Conservation (phyloP, 768 basidiomycete species). For the Dentipellis sp. region DNA sequence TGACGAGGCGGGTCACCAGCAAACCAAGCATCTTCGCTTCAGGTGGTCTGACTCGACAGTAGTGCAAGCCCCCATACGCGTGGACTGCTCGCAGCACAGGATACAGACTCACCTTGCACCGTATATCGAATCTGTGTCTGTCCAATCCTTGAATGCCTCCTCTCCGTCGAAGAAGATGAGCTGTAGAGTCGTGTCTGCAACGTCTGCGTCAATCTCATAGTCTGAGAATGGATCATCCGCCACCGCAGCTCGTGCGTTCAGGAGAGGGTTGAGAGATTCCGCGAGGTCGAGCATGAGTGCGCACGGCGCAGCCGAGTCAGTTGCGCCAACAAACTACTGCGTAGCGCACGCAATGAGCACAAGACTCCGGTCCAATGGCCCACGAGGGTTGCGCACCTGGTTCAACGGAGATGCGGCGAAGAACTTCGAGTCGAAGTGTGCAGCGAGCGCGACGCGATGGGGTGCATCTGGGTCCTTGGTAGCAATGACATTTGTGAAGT, state of each 20-base stretch:
- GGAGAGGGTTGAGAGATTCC: slow-evolving; percentile 64
- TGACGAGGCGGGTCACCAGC: no score
- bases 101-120: slow-evolving; percentile 67
- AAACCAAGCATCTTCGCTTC: no score
- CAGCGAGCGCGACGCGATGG: slow-evolving; percentile 76
- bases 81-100: no score
- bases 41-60: no score
- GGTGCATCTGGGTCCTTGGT: slow-evolving; percentile 88
- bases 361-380: no score
- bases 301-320: slow-evolving; percentile 93
- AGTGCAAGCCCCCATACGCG: no score
- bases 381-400: slow-evolving; percentile 41
- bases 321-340: slow-evolving; percentile 88
- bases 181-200: slow-evolving; percentile 79
- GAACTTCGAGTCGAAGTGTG: slow-evolving; percentile 92
- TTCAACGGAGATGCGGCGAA: slow-evolving; percentile 62
- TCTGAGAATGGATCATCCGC: slow-evolving; percentile 38
- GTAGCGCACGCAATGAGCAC: background rate
- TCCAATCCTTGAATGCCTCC: slow-evolving; percentile 91
- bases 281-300: slow-evolving; percentile 92
- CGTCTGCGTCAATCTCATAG: slow-evolving; percentile 46
- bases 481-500: slow-evolving; percentile 87
- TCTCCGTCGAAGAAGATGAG: slow-evolving; percentile 97
- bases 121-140: slow-evolving; percentile 82
- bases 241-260: slow-evolving; percentile 42